Evolutionary conservation across 2,329 filamentous ascomycete species (phyloP), one percentile per base, ranked within the genome.

Genomic region (Paecilomyces fulvus): DNA sequence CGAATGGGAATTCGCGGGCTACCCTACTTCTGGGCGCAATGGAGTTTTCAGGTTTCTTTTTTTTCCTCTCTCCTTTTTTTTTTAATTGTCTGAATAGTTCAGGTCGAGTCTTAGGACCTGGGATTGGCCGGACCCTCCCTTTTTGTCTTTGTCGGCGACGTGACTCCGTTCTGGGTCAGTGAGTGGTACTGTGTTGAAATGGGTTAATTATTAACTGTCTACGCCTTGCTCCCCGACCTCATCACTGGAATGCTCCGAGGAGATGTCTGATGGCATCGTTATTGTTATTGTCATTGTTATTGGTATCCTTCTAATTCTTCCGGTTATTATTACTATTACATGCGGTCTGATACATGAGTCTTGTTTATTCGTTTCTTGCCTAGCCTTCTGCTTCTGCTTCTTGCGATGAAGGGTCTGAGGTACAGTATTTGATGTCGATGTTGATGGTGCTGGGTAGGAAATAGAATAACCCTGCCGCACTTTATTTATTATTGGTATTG

Each of bases 301-400:
- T 49, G 25, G 25, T 28, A 28, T 28, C 25, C 25, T 28, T 25
- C 17, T 60, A 59, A 56, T 56, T 55, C 56, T 57, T 30, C 58
- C 23, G 28, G 57, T 63, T 64, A 63, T 60, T 51, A 55, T 54
- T 52, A 57, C 51, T 43, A 43, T 17, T 43, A 43, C 43, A 21
- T 48, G 52, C 21, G 10, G 3, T 23, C 48, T 14, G 14, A 28
- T 49, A 23, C 28, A 28, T 25, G 20, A 28, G 10, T 49, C 12
- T 10, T 28, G 8, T 49, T 25, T 49, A n/a, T 17, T 17, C 14
- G n/a, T 5, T 7, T 17, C 17, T 7, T 17, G 14, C 14, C n/a
- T 7, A 3, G 3, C 3, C 14, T 43, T 9, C 37, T 43, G 37
- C 37, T 17, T 43, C 3, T 17, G 14, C 5, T 17, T 28, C 25